phyloP scores from a whole-genome alignment of 306 rosid species.

The Prunus davidiana region DNA sequence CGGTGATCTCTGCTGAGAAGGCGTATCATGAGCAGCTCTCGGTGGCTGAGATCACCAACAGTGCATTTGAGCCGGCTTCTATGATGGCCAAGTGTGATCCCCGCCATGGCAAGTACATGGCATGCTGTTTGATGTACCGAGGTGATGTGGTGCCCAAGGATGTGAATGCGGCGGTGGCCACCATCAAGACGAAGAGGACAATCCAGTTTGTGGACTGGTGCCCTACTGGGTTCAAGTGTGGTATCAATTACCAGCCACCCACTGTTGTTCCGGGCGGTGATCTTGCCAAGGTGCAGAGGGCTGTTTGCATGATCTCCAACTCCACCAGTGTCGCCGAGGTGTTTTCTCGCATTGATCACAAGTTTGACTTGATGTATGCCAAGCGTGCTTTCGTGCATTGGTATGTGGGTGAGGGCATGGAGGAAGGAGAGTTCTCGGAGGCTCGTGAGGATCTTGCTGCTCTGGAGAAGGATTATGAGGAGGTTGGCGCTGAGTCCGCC shows the following conservation, averaged over 20 bases:
- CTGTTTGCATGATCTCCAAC: constrained; percentile 92
- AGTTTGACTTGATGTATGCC: constrained; percentile 88
- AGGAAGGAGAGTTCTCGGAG: constrained; percentile 94
- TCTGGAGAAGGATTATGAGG: constrained; percentile 87
- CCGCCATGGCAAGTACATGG: constrained; percentile 88
- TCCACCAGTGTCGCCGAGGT: constrained; percentile 92
- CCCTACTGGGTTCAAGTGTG: constrained; percentile 89
- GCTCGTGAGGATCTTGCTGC: constrained; percentile 98
- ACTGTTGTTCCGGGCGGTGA: constrained; percentile 88
- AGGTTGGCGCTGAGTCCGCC: constrained; percentile 79
- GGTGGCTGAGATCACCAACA: constrained; percentile 81
- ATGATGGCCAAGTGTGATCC: constrained; percentile 96
- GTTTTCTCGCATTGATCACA: constrained; percentile 77
- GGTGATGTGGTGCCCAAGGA: constrained; percentile 93
- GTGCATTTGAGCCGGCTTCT: constrained; percentile 77
- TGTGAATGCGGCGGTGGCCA: constrained; percentile 82
- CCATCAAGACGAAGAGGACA: constrained; percentile 85
- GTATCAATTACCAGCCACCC: constrained; percentile 87
- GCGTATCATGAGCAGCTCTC: constrained; percentile 89
- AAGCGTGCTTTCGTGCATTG: constrained; percentile 95
- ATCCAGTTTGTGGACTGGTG: constrained; percentile 94
- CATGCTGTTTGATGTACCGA: constrained; percentile 86
- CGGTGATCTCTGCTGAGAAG: constrained; percentile 83
- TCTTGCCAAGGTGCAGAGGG: constrained; percentile 89
- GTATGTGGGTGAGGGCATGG: constrained; percentile 97